Evolutionary conservation across 2,329 filamentous ascomycete genomes (phyloP), one percentile per base, ranked within the genome.

Genomic region (Triangularia setosa): DNA sequence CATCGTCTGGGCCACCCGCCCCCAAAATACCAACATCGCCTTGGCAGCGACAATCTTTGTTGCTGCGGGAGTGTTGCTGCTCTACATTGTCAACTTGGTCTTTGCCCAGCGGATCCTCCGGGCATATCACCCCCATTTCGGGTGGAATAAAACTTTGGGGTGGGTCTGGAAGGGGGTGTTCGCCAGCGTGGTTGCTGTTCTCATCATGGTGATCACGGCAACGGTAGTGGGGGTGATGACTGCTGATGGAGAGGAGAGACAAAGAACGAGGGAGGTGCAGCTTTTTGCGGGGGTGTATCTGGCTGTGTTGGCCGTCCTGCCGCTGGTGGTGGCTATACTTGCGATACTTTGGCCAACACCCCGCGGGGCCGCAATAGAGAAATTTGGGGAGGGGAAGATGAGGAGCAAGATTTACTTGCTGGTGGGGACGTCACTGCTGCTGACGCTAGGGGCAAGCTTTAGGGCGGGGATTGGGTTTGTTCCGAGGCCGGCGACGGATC

Each of bases 31-130:
- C 59, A 69, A 72, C 64, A 68, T 87, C 65, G 80, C 79, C 71
- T 81, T 87, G 66, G 87, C 89, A 7, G 86, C 90, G 2, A 81
- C 80, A 65, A 84, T 95, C 72, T 87, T 95, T 69, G 84, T 90
- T 65, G 84, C 87, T 54, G 88, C 89, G 0, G 92, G 91, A 55
- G 87, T 93, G 21, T 74, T 96, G 35, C 76, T 96, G 7, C 79
- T 96, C 30, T 93, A 91, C 75, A 77, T 94, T 70, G 79, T 93
- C 75, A 94, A 96, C 78, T 77, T 96, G 35, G 78, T 95, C 70
- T 90, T 93, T 72, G 77, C 88, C 0, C 90, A 92, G 75, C 87
- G 92, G 54, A 81, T 96, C 25, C 75, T 95, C 24, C 84, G 92
- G 60, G 90, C 89, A 1, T 84, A 86, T 56, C 90, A 93, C 71